These are phyloP conservation scores for Chalciporus sphaerocephalus DNA, from an alignment of 768 basidiomycete genomes.

Conservation along the genomic window DNA sequence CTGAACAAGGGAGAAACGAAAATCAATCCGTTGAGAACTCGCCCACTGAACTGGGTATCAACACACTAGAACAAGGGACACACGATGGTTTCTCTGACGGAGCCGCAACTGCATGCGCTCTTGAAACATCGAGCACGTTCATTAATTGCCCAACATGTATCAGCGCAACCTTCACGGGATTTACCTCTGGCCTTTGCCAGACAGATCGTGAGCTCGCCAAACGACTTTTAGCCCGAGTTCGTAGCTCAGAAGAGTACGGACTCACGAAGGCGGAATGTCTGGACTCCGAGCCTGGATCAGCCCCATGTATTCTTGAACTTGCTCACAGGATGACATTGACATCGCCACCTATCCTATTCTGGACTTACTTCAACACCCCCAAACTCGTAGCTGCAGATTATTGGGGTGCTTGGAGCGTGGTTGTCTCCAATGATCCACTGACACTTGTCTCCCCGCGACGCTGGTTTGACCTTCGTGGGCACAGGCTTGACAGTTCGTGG, in stretches of 20 bases:
- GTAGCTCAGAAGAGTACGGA: slow-evolving; percentile 21
- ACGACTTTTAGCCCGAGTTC: slow-evolving; percentile 15
- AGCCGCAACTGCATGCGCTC: slow-evolving; percentile 46
- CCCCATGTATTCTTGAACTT: slow-evolving; percentile 28
- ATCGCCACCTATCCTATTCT: slow-evolving; percentile 55
- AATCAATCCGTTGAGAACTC: slow-evolving; percentile 10
- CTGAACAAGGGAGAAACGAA: slow-evolving; percentile 16
- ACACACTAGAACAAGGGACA: slow-evolving; percentile 9
- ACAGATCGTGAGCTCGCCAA: slow-evolving; percentile 18
- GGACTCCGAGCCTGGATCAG: slow-evolving; percentile 11
- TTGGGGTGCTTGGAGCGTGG: slow-evolving; percentile 53
- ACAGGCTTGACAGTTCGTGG: slow-evolving; percentile 60
- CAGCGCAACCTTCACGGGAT: slow-evolving; percentile 15
- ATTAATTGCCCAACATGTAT: slow-evolving; percentile 34
- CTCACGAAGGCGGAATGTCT: slow-evolving; percentile 27
- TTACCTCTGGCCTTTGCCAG: slow-evolving; percentile 18
- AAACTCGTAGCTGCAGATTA: slow-evolving; percentile 54
- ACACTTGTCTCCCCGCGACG: slow-evolving; percentile 59
- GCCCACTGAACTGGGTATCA: slow-evolving; percentile 12
- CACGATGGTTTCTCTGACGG: slow-evolving; percentile 47
- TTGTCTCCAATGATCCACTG: slow-evolving; percentile 42
- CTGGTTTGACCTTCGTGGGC: slow-evolving; percentile 73
- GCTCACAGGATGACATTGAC: slow-evolving; percentile 43
- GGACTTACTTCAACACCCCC: slow-evolving; percentile 59
- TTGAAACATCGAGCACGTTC: slow-evolving; percentile 21